These are phyloP conservation scores for Xylaria polymorpha DNA, from an alignment of 2,329 filamentous ascomycete genomes.

Conservation along the genomic window DNA sequence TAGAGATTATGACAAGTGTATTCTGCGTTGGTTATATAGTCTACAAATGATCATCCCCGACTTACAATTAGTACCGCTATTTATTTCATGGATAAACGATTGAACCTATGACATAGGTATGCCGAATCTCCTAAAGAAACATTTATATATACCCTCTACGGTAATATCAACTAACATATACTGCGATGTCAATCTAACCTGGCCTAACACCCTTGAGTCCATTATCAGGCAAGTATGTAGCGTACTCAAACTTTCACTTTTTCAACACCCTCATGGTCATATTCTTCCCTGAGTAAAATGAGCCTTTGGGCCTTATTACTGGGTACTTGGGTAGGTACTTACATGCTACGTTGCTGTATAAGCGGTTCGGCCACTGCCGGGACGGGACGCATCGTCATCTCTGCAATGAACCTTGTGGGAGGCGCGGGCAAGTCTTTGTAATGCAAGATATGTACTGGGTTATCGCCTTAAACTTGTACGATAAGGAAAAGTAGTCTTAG, in stretches of 20 bases:
- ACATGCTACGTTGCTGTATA: not conserved
- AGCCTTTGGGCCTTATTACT: not conserved
- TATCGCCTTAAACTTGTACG: not conserved
- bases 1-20: not conserved
- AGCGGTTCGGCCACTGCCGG: not conserved
- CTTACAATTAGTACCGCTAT: not conserved
- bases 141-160: not conserved
- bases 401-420: not conserved
- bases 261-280: not conserved
- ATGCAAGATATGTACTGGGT: not conserved
- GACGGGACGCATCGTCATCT: not conserved
- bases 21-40: not conserved
- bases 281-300: not conserved
- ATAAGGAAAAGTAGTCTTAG: not conserved
- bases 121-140: not conserved
- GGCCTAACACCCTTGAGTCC: not conserved
- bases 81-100: not conserved
- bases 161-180: not conserved
- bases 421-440: not conserved
- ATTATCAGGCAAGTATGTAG: not conserved
- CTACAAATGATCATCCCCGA: not conserved
- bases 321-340: not conserved
- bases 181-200: no score
- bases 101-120: not conserved
- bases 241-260: not conserved